These are phyloP conservation scores for Diplogelasinospora grovesii DNA, from an alignment of 495 filamentous ascomycete species.

Conservation along the genomic window DNA sequence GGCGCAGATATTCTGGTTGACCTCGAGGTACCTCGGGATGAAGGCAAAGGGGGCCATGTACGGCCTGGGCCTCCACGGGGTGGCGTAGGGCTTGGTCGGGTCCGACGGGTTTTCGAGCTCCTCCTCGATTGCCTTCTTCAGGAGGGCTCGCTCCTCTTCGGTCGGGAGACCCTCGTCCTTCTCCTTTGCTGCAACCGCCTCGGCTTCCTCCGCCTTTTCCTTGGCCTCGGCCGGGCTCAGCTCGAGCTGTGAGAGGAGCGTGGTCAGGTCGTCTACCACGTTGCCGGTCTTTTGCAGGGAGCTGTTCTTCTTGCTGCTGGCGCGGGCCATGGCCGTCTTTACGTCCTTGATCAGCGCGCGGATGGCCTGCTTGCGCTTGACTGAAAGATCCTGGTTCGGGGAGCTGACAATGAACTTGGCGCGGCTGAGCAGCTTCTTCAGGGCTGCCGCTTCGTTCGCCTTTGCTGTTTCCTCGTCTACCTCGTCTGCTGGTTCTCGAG, in stretches of 20 bases:
- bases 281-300: conserved; percentile 6
- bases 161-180: neutral
- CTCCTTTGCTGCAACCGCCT: neutral
- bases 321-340: conserved; percentile 17
- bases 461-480: conserved; percentile 18
- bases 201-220: conserved; percentile 1
- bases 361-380: conserved; percentile 29
- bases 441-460: conserved; percentile 14
- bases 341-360: conserved; percentile 26
- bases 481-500: no score
- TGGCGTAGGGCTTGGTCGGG: conserved; percentile 72
- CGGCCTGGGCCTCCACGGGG: conserved; percentile 81
- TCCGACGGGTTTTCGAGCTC: conserved; percentile 66
- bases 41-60: conserved; percentile 92
- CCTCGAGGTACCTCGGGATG: conserved; percentile 91
- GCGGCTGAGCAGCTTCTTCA: conserved; percentile 14
- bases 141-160: conserved; percentile 1
- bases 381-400: conserved; percentile 12
- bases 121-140: conserved; percentile 23
- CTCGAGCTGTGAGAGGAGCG: conserved; percentile 12
- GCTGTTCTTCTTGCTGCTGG: conserved; percentile 14
- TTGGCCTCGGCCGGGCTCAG: conserved; percentile 4
- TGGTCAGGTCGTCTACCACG: conserved; percentile 15
- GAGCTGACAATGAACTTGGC: conserved; percentile 23
- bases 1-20: conserved; percentile 91